These are phyloP conservation scores for Gymnopus androsaceus DNA, from an alignment of 1,284 basidiomycete genomes.

Conservation along the genomic window DNA sequence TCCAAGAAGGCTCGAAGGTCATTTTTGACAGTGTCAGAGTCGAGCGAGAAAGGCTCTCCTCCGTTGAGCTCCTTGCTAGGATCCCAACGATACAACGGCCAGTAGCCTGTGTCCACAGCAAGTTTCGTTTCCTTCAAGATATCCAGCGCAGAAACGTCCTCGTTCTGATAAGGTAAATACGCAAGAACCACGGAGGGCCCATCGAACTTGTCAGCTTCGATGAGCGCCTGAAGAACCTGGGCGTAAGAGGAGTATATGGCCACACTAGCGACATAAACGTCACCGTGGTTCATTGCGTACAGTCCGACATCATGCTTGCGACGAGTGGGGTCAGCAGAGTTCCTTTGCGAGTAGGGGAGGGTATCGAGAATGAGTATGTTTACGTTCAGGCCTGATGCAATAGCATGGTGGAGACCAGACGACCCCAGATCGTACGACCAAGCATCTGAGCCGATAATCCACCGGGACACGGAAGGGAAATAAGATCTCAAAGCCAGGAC, in stretches of 20 bases:
- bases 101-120: conserved; percentile 95
- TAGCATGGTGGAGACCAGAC: conserved; percentile 83
- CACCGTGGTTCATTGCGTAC: conserved; percentile 98
- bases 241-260: conserved; percentile 96
- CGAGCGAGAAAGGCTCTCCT: conserved; percentile 88
- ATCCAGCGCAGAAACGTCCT: conserved; percentile 81
- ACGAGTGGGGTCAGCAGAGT: conserved; percentile 67
- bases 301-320: conserved; percentile 93
- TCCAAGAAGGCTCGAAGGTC: conserved; percentile 96
- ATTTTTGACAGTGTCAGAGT: conserved; percentile 92
- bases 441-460: conserved; percentile 90
- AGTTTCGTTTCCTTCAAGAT: conserved; percentile 96
- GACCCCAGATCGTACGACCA: conserved; percentile 89
- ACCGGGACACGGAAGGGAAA: conserved; percentile 62
- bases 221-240: conserved; percentile 90
- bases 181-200: conserved; percentile 94
- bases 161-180: conserved; percentile 87
- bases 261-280: conserved; percentile 93
- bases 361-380: conserved; percentile 94
- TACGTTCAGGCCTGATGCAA: conserved; percentile 79
- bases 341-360: conserved; percentile 81
- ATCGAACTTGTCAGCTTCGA: conserved; percentile 89
- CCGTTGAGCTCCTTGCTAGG: conserved; percentile 77
- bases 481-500: conserved; percentile 53
- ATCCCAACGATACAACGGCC: conserved; percentile 99